phyloP scores from a whole-genome alignment of 345 rosid species.

The Noccaea caerulescens region DNA sequence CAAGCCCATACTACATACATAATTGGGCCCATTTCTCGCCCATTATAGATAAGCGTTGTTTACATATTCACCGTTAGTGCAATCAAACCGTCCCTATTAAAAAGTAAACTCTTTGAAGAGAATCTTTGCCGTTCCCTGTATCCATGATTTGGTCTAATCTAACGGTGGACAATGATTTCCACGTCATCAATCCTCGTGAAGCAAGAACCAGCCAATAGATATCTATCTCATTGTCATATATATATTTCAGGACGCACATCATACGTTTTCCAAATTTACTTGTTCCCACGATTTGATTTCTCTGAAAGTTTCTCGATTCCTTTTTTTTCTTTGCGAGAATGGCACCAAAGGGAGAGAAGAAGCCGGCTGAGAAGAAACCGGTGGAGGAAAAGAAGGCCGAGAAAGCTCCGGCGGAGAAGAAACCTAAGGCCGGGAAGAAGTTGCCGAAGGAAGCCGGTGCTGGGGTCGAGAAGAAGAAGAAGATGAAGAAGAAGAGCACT shows the following conservation, averaged over 20 bases:
- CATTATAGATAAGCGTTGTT: not conserved
- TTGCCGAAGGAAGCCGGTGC: constrained; percentile 58
- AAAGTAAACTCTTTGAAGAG: not conserved
- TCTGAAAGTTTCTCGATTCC: not conserved
- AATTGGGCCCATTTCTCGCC: not conserved
- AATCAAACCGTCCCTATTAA: not conserved
- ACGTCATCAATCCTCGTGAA: constrained; percentile 49
- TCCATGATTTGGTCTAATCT: not conserved
- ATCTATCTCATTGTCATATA: constrained; percentile 16
- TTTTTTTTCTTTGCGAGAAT: constrained; percentile 4
- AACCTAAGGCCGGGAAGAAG: constrained; percentile 62
- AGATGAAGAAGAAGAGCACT: constrained; percentile 51
- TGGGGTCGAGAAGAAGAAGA: constrained; percentile 55
- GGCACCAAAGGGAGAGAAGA: constrained; percentile 57
- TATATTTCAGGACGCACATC: not conserved
- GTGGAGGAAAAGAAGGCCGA: constrained; percentile 56
- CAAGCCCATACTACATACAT: not conserved
- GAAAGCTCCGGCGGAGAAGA: constrained; percentile 61
- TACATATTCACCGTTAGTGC: not conserved
- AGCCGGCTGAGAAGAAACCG: constrained; percentile 49
- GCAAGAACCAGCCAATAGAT: constrained; percentile 24
- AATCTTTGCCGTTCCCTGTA: constrained; percentile 31
- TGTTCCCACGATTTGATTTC: not conserved
- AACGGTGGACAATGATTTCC: not conserved
- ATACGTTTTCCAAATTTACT: not conserved